Percentiles rank a stretch among this genome's conserved stretches.
phyloP scores from a whole-genome alignment of 108 stramenopile species.

The Stephanodiscus triporus region DNA sequence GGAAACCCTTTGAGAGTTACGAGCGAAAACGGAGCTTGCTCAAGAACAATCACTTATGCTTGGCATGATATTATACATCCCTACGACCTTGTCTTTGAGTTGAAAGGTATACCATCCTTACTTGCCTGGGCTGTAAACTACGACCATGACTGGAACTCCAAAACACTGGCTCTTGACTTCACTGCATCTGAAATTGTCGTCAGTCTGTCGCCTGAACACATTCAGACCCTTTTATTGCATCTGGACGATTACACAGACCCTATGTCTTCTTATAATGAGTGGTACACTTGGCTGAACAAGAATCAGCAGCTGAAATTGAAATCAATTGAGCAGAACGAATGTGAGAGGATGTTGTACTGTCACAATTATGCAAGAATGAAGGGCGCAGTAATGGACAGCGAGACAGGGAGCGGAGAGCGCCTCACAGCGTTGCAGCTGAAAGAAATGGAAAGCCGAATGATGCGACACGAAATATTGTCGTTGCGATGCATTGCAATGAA shows the following conservation, averaged over 20 bases:
- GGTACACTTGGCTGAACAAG: conserved; percentile 25
- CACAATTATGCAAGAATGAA: conserved; percentile 29
- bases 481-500: conserved; percentile 38
- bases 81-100: conserved; percentile 26
- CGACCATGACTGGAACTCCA: conserved; percentile 36
- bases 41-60: background rate
- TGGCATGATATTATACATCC: conserved; percentile 38
- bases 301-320: conserved; percentile 9
- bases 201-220: conserved; percentile 21
- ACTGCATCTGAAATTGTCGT: conserved; percentile 19
- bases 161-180: conserved; percentile 14
- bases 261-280: conserved; percentile 33
- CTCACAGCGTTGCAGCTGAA: conserved; percentile 19
- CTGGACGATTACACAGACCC: conserved; percentile 46
- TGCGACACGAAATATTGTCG: conserved; percentile 26
- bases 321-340: background rate
- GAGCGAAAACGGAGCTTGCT: background rate
- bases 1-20: background rate
- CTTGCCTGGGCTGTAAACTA: conserved; percentile 35
- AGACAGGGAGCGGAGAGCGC: background rate
- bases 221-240: conserved; percentile 44
- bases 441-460: conserved; percentile 32
- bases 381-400: background rate
- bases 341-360: conserved; percentile 22
- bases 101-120: conserved; percentile 35